Conservation (phyloP, 768 basidiomycete genomes). For the Gautieria morchelliformis region DNA sequence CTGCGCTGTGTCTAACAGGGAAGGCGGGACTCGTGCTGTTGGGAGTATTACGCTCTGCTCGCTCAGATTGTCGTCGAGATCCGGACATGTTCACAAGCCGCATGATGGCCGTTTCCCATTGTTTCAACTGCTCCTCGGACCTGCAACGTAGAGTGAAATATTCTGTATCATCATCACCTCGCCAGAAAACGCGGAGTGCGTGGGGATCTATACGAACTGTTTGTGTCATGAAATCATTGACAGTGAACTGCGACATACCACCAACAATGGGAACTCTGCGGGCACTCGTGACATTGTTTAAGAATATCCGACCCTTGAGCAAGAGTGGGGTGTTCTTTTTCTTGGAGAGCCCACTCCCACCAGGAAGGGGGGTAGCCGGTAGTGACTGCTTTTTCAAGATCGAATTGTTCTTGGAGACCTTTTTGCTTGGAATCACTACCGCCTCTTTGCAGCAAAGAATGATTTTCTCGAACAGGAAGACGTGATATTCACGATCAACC, state of each 20-base stretch:
- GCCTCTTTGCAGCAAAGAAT: slow-evolving; percentile 98
- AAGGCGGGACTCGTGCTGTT: slow-evolving; percentile 39
- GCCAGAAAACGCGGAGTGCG: slow-evolving; percentile 88
- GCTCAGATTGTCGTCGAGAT: slow-evolving; percentile 59
- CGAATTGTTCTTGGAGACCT: slow-evolving; percentile 75
- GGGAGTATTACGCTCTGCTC: slow-evolving; percentile 41
- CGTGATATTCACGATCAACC: slow-evolving; percentile 94
- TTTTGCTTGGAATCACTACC: slow-evolving; percentile 43
- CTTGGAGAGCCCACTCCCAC: slow-evolving; percentile 42
- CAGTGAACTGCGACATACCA: slow-evolving; percentile 37
- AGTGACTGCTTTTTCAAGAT: slow-evolving; percentile 76
- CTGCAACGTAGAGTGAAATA: slow-evolving; percentile 91
- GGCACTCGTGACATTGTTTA: slow-evolving; percentile 90
- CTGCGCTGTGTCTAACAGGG: slow-evolving; percentile 23
- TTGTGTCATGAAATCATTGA: slow-evolving; percentile 8
- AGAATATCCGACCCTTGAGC: slow-evolving; percentile 92
- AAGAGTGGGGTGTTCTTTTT: slow-evolving; percentile 75
- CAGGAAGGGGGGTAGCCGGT: slow-evolving; percentile 34
- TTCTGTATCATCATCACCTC: slow-evolving; percentile 87
- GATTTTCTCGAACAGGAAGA: slow-evolving; percentile 98
- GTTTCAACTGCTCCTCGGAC: slow-evolving; percentile 82
- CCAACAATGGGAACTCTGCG: slow-evolving; percentile 39
- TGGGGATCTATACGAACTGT: slow-evolving; percentile 38
- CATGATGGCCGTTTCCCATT: slow-evolving; percentile 88
- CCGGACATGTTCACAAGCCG: slow-evolving; percentile 74